Base-by-base conservation (phyloP, 2,329 filamentous ascomycete species). In the Cercospora sp. region DNA sequence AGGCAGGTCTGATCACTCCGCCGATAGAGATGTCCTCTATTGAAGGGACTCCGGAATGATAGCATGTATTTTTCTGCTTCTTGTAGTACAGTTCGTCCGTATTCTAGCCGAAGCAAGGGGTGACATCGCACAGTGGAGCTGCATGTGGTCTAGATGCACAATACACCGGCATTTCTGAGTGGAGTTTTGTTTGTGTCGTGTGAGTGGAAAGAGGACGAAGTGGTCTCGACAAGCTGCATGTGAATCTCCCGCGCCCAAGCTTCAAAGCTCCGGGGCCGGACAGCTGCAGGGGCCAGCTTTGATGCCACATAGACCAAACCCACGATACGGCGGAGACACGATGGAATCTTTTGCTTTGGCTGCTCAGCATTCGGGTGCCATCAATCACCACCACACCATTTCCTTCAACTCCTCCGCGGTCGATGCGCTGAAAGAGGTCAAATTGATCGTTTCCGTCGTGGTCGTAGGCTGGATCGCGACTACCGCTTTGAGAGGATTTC, bases 321-420 rank as follows among this genome's bases (percentile, higher is more conserved):
- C 30, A 28, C 16, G 28, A 59, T 48, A 48, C 36, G 16, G n/a
- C 26, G 18, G 26, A 28, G 12, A 12, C 60, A 63, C 45, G 45
- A 79, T 79, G 77, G 77, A 79, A 69, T 69, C 71, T 20, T 79
- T 78, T 62, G 69, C 72, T 28, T 58, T 79, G 31, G 66, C 69
- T 33, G 76, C 76, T 53, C 71, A 74, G 60, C 77, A 79, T 71
- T 71, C 75, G 48, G 78, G 78, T 39, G 70, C 74, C 7, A 76
- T 79, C 69, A 73, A 72, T 64, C 81, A 87, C 70, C 79, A 81
- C 69, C 85, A 87, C 72, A 81, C 81, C 31, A 72, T 88, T 67
- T 82, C 86, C 70, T 76, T 87, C 68, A 83, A 83, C 58, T 79
- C 83, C 20, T 83, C 83, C 18, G 79, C 82, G 61, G 79, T 83